Evolutionary conservation across 2,329 filamentous ascomycete genomes (phyloP), one percentile per base, ranked within the genome.

Genomic region (Fonsecaea erecta): DNA sequence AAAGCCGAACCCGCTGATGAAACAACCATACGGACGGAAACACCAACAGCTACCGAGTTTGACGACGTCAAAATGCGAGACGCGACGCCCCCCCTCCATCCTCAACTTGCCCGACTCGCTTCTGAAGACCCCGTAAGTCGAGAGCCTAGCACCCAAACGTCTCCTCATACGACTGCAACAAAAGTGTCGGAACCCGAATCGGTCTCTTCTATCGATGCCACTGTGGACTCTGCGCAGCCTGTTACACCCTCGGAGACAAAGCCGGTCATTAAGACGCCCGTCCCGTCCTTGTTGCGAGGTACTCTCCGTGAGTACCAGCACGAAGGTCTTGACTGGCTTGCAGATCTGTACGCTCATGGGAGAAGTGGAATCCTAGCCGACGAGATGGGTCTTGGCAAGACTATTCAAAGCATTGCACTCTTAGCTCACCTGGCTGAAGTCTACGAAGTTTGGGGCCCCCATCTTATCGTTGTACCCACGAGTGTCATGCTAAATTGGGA

Each of bases 401-500:
- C 95, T 0, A 98, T 99, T 53, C 95, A 99, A 76, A 99, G 95
- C 0, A 99, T 99, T 73, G 90, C 96, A 2, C 82, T 99, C 2
- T 83, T 99, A 40, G 95, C 95, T 3, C 94, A 99, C 75, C 84
- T 99, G 37, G 95, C 96, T 8, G 93, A 93, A 68, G 85, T 92
- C 43, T 91, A 97, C 74, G 88, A 93, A 73, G 88, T 96, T 4
- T 99, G 95, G 96, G 95, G 96, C 0, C 93, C 95, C 0, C 95
- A 99, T 81, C 82, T 99, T 26, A 92, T 99, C 55, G 90, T 99
- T 66, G 95, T 99, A 1, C 95, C 95, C 1, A 99, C 95, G 1
- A 98, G 93, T 77, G 96, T 99, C 55, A 97, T 99, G 85, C 86
- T 99, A 70, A 99, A 99, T 75, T 99, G 95, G 95, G 96, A 99